Base-by-base conservation (phyloP, 2,329 filamentous ascomycete genomes). In the Ophiostoma novo-ulmi region DNA sequence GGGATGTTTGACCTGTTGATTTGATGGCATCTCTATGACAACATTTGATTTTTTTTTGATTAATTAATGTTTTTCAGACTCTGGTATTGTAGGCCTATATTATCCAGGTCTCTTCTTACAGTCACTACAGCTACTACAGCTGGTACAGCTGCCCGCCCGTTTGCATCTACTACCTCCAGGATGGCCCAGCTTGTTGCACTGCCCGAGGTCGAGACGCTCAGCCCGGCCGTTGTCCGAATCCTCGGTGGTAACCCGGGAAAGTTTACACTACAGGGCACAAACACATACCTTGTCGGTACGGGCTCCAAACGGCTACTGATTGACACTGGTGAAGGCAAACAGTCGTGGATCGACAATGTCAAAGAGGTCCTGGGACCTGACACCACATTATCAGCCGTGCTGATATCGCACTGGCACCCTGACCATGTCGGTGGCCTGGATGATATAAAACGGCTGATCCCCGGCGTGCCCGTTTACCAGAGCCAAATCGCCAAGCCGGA, bases 161-260 rank as follows among this genome's bases (percentile, higher is more conserved):
- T 22, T 14, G 35, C 63, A n/a, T 65, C 63, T 22, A 31, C 13
- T 3, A 8, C 44, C 38, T 20, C 44, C 70, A 55, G 20, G 14
- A 83, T 74, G 71, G 80, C 83, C 48, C 83, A 86, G 73, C 83
- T 93, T 7, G 84, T 87, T 38, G 79, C 85, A 22, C 84, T 98
- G 17, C 88, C 89, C 5, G 88, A 90, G 72, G 86, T 97, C 68
- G 89, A 94, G 80, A 88, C 90, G 72, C 84, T 98, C 70, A 94
- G 91, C 77, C 86, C 91, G 26, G 83, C 86, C 17, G 91, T 94
- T 64, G 90, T 97, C 73, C 87, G 95, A 70, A 91, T 99, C 73
- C 83, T 98, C 22, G 95, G 91, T 71, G 93, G 91, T 10, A 99
- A 99, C 80, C 94, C 95, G 14, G 88, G 91, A 77, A 97, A 97